Base-by-base conservation (phyloP, 345 rosid species). In the Angophora floribunda region DNA sequence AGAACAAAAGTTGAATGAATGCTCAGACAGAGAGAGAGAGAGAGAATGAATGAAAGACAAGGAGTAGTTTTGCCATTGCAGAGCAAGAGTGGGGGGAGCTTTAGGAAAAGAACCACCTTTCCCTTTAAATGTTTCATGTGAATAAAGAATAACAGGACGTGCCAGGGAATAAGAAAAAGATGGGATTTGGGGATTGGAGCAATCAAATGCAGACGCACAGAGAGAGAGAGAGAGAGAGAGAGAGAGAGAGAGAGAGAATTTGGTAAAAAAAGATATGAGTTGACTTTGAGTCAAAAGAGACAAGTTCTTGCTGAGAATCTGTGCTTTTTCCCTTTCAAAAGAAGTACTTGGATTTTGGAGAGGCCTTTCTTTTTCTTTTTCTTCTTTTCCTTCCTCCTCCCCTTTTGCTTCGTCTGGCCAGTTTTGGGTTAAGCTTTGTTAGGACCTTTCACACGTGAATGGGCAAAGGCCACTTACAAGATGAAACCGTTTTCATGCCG, bases 151-250 rank as follows among this genome's bases (percentile, higher is more conserved):
- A 87, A 51, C 91, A 93, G 89, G 91, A 92, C 88, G 92, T 93
- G 94, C 91, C 89, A 89, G 57, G 88, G 91, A 93, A 94, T 90
- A 91, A 88, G 87, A 91, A 91, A 91, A 91, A 88, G 70, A 85
- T 41, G 52, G 79, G 87, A 87, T 59, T 65, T 86, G 52, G 87
- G 88, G 86, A 55, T 55, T 65, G 88, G 86, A 53, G 86, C 63
- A n/a, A 36, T 51, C 79, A 70, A 28, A 70, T n/a, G 52, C 52
- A 45, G 61, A 30, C 16, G 52, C 28, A 6, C 51, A 14, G 57
- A 45, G 45, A 15, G 49, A 59, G 70, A 44, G n/a, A n/a, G n/a
- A n/a, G n/a, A n/a, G n/a, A n/a, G n/a, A n/a, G n/a, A n/a, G n/a
- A n/a, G n/a, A n/a, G n/a, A n/a, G n/a, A n/a, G 55, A 70, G 61